A percentile compares a stretch with the other conserved stretches of the same genome.
phyloP scores from a whole-genome alignment of 106 monocot species.

The Iris macrosiphon region DNA sequence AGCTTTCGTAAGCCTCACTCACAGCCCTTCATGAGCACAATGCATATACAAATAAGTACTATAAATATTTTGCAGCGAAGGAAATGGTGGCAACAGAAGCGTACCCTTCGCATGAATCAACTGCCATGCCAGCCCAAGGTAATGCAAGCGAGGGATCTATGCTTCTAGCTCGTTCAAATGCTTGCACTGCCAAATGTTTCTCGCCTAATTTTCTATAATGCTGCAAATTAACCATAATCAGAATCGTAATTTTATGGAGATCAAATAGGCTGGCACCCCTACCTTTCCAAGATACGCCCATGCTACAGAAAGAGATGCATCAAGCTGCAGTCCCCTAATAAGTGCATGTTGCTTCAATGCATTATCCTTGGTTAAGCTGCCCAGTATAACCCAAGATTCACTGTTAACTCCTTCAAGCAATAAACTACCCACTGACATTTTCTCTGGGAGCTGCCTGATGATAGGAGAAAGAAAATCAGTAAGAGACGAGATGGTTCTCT shows the following conservation, averaged over 20 bases:
- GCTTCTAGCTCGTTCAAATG: conserved; percentile 95
- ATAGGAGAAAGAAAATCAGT: conserved; percentile 10
- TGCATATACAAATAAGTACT: neutral
- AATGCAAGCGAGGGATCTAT: conserved; percentile 91
- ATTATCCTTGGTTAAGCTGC: conserved; percentile 49
- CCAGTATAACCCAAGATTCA: conserved; percentile 75
- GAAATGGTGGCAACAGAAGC: neutral
- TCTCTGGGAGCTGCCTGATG: conserved; percentile 71
- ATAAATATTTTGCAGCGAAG: too few relatives aligned
- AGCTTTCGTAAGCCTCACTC: conserved; percentile 82
- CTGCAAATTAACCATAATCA: conserved; percentile 40
- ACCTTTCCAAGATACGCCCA: conserved; percentile 99
- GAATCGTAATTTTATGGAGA: conserved; percentile 1
- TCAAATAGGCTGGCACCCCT: conserved; percentile 8
- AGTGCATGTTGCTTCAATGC: conserved; percentile 86
- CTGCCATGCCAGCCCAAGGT: conserved; percentile 96
- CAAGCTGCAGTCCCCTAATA: conserved; percentile 78
- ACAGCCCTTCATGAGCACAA: conserved; percentile 29
- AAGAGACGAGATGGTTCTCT: neutral
- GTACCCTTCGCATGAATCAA: conserved; percentile 49
- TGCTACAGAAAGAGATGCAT: conserved; percentile 63
- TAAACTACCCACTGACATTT: conserved; percentile 71
- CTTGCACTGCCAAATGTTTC: conserved; percentile 56
- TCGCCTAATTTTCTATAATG: conserved; percentile 72
- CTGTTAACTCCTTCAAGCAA: conserved; percentile 63